These are phyloP conservation scores for Geranium rotundifolium DNA, from an alignment of 345 rosid species.

Conservation along the genomic window DNA sequence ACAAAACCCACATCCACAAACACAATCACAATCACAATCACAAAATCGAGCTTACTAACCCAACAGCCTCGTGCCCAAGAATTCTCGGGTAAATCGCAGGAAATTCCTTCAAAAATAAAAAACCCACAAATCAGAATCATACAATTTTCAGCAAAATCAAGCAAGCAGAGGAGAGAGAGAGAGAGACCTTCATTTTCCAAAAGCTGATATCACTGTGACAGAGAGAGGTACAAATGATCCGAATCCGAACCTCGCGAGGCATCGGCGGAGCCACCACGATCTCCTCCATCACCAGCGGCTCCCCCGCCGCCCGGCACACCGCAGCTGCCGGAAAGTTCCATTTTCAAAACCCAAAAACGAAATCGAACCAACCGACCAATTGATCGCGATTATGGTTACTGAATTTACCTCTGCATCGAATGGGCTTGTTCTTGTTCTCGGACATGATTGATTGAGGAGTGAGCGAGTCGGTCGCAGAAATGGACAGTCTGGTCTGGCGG, in stretches of 20 bases:
- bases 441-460: too few relatives aligned
- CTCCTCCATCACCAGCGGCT: slow-evolving; percentile 69
- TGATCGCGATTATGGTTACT: too few relatives aligned
- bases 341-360: not conserved
- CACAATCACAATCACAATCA: too few relatives aligned
- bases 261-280: slow-evolving; percentile 63
- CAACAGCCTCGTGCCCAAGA: slow-evolving; percentile 85
- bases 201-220: slow-evolving; percentile 69
- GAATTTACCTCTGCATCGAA: slow-evolving; percentile 15
- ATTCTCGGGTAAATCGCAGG: slow-evolving; percentile 69
- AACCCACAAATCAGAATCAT: not conserved
- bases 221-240: slow-evolving; percentile 61
- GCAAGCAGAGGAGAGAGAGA: not conserved
- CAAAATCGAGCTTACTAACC: slow-evolving; percentile 43
- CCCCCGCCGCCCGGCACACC: slow-evolving; percentile 52
- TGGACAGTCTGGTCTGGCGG: too few relatives aligned
- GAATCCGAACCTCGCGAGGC: slow-evolving; percentile 61
- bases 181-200: slow-evolving; percentile 55
- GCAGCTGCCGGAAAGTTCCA: slow-evolving; percentile 37
- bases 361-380: not conserved
- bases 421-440: slow-evolving; percentile 7
- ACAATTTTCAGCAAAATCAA: not conserved
- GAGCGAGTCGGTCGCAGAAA: too few relatives aligned
- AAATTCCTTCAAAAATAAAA: slow-evolving; percentile 33
- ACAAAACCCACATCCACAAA: too few relatives aligned